These are phyloP conservation scores for Delitschia confertaspora DNA, from an alignment of 495 filamentous ascomycete genomes.

Conservation along the genomic window DNA sequence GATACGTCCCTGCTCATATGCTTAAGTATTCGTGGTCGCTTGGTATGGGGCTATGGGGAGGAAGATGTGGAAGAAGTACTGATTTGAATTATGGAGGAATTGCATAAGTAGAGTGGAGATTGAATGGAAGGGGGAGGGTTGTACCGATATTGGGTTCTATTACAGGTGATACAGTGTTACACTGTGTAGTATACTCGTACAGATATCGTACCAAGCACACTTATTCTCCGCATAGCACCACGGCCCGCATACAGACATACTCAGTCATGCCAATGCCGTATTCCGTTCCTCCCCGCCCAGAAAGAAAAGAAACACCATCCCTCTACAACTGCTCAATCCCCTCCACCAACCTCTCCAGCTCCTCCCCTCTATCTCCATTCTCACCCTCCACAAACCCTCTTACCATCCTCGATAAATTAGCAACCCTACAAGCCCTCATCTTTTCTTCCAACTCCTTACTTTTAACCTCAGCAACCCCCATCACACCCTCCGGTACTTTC, in stretches of 20 bases:
- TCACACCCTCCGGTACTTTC: conserved; percentile 61
- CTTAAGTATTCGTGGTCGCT: too few relatives aligned
- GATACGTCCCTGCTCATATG: too few relatives aligned
- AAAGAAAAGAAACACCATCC: background rate
- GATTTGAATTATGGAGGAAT: too few relatives aligned
- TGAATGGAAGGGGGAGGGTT: too few relatives aligned
- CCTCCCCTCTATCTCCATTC: conserved; percentile 7
- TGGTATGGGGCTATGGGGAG: too few relatives aligned
- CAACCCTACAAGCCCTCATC: conserved; percentile 51
- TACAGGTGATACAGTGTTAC: background rate
- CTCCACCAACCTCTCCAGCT: conserved; percentile 28
- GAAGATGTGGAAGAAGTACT: too few relatives aligned
- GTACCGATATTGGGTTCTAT: background rate
- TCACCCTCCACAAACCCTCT: conserved; percentile 16
- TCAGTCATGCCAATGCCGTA: too few relatives aligned
- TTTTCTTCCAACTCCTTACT: conserved; percentile 70
- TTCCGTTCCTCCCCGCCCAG: too few relatives aligned
- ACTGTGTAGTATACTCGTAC: background rate
- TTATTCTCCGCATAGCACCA: too few relatives aligned
- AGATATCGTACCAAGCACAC: too few relatives aligned
- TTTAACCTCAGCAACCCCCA: conserved; percentile 71
- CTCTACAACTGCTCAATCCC: conserved; percentile 30
- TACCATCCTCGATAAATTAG: conserved; percentile 29
- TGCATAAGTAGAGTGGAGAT: too few relatives aligned
- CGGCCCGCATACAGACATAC: too few relatives aligned